Conservation (phyloP, 208 protist species). For the Porcisia hertigi region DNA sequence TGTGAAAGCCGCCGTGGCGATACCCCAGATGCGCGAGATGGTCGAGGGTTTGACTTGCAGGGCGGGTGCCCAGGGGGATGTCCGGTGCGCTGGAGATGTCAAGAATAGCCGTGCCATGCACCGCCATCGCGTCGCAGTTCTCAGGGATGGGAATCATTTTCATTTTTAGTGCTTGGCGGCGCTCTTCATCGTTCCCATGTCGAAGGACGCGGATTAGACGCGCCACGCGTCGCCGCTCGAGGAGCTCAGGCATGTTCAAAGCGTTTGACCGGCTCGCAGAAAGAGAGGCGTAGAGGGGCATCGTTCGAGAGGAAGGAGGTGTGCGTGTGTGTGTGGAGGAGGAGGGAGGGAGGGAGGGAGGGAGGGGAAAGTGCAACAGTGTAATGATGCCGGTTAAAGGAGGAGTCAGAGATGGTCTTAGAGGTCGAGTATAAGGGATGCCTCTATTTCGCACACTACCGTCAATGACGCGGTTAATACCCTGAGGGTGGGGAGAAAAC, state of each 20-base stretch:
- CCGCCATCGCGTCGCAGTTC: constrained; percentile 10
- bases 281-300: not conserved
- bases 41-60: not conserved
- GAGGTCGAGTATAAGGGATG: too few species aligned
- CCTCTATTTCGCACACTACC: too few species aligned
- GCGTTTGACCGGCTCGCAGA: not conserved
- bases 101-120: constrained; percentile 13
- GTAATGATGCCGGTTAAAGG: not conserved
- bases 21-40: not conserved
- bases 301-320: not conserved
- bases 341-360: not conserved
- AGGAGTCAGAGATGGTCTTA: too few species aligned
- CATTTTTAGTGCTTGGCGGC: constrained; percentile 12
- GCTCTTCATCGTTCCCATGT: constrained; percentile 9
- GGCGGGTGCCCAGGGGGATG: not conserved
- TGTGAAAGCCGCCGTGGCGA: not conserved
- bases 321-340: not conserved
- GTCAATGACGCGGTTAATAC: too few species aligned
- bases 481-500: too few species aligned
- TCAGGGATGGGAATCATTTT: constrained; percentile 1
- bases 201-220: constrained; percentile 6
- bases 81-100: not conserved
- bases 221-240: not conserved
- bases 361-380: not conserved
- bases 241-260: not conserved